These are phyloP conservation scores for Stemphylium vesicarium DNA, from an alignment of 2,329 filamentous ascomycete species.

Conservation along the genomic window DNA sequence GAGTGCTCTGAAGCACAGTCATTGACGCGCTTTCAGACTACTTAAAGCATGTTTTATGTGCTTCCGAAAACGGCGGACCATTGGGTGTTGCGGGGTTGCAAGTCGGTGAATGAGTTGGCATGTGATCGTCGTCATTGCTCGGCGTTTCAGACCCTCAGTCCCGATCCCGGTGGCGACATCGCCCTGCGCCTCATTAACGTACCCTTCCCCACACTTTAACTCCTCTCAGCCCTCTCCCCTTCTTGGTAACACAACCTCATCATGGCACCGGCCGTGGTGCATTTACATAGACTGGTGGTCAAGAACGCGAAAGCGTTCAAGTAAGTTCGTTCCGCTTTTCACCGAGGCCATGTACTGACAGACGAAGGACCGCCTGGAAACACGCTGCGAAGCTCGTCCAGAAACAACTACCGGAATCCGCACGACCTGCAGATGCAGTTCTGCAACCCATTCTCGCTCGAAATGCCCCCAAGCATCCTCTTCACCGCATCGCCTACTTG, in stretches of 20 bases:
- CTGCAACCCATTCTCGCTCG: conserved; percentile 67
- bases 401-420: conserved; percentile 52
- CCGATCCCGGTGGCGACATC: conserved; percentile 20
- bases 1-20: neutral
- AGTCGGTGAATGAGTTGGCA: conserved; percentile 11
- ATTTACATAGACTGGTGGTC: conserved; percentile 50
- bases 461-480: conserved; percentile 62
- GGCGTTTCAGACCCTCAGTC: conserved; percentile 16
- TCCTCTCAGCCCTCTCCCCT: conserved; percentile 16
- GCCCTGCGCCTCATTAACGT: conserved; percentile 29
- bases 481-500: conserved; percentile 67
- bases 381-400: conserved; percentile 55
- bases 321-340: conserved; percentile 31
- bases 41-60: neutral
- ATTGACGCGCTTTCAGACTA: too few species aligned
- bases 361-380: conserved; percentile 54
- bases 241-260: conserved; percentile 29
- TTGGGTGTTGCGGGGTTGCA: neutral
- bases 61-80: neutral
- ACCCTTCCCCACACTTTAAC: conserved; percentile 26
- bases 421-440: conserved; percentile 54
- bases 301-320: conserved; percentile 51
- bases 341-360: conserved; percentile 19
- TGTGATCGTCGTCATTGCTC: conserved; percentile 27
- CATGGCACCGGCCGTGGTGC: conserved; percentile 49